Evolutionary conservation across 2,329 filamentous ascomycete genomes (phyloP), one percentile per base, ranked within the genome.

Genomic region (Trichoderma simmonsii): DNA sequence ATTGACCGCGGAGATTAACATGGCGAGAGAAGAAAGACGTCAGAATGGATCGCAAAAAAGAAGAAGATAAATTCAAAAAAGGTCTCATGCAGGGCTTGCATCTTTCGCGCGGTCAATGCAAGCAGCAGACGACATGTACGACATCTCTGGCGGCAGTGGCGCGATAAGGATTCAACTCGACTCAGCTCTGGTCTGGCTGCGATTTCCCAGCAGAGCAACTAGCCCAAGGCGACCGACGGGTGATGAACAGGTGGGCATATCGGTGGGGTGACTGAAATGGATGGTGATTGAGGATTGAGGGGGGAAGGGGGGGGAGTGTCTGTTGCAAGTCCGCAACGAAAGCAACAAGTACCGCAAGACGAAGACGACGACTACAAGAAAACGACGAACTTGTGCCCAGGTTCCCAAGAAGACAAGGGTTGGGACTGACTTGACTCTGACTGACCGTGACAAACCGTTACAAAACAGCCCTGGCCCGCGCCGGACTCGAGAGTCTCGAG

Each of bases 141-240:
- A 70, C 67, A 70, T 70, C 26, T 61, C 57, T 34, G 56, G 56
- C 67, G 57, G 67, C 56, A 63, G 67, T 70, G 67, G 67, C 59
- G 59, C 57, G 59, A 71, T 65, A 36, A 48, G 48, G 56, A 60
- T 9, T 30, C 61, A 18, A 56, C 32, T 57, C 30, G 51, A 28
- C 48, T 30, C 34, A 69, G 54, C 62, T 65, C 61, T 60, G 51
- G 43, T 63, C 43, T 21, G 43, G 48, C 62, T n/a, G 18, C 36
- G 34, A 36, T 61, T 36, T 39, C 36, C 24, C 4, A 63, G 26
- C 36, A 24, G 39, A 15, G 61, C 43, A 43, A 30, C 57, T 15
- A 48, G 43, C 26, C 28, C 48, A 54, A 32, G 43, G 43, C 51
- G 63, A 48, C 43, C 6, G 62, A 57, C 63, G 51, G 56, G 56